phyloP scores from a whole-genome alignment of 768 basidiomycete species.

The Trametes cinnabarina region DNA sequence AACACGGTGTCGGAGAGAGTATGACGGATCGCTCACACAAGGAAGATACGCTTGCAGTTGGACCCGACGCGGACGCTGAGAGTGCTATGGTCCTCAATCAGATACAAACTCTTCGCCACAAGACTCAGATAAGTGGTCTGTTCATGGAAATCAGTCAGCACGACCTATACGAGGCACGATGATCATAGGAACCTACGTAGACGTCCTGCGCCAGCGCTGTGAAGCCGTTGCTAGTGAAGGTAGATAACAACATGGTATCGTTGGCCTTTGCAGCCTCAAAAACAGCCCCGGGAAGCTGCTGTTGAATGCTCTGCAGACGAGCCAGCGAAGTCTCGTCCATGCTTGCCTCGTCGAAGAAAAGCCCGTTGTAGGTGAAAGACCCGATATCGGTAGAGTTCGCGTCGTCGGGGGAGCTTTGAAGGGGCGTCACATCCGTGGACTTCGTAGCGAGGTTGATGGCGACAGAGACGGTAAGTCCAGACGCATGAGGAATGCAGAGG shows the following conservation, averaged over 20 bases:
- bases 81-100: conserved; percentile 35
- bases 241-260: conserved; percentile 36
- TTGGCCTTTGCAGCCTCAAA: conserved; percentile 45
- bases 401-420: conserved; percentile 42
- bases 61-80: conserved; percentile 44
- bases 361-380: conserved; percentile 52
- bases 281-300: conserved; percentile 52
- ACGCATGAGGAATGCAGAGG: conserved; percentile 45
- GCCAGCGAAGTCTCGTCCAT: conserved; percentile 35
- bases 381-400: conserved; percentile 42
- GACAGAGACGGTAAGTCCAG: conserved; percentile 45
- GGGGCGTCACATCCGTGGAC: conserved; percentile 40
- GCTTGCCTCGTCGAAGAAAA: conserved; percentile 45
- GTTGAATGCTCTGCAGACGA: conserved; percentile 42
- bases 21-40: conserved; percentile 44
- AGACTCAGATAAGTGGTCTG: conserved; percentile 49
- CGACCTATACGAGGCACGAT: too few species aligned
- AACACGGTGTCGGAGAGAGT: too few species aligned
- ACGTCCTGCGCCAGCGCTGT: conserved; percentile 39
- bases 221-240: conserved; percentile 40
- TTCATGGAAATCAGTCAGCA: background rate
- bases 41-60: conserved; percentile 45
- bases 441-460: conserved; percentile 45
- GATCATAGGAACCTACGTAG: conserved; percentile 58
- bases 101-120: conserved; percentile 52